Evolutionary conservation across 176 grass and related monocot species (phyloP).

Genomic region (Sorghum bicolor): Sorghum_bicolor_NCBIv3 NC_012877.2:5528001-5528500

Average conservation of each 20-base stretch:
- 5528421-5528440: constrained; percentile 49
- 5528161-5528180: constrained; percentile 66
- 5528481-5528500: neutral
- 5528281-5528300: constrained; percentile 29
- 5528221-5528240: constrained; percentile 44
- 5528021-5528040: neutral
- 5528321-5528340: constrained; percentile 55
- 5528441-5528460: constrained; percentile 22
- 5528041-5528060: neutral
- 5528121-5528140: constrained; percentile 46
- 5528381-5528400: constrained; percentile 69
- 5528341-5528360: constrained; percentile 60
- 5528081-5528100: constrained; percentile 12
- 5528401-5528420: constrained; percentile 59
- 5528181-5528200: constrained; percentile 68
- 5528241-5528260: constrained; percentile 70
- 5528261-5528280: constrained; percentile 23
- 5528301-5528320: constrained; percentile 43
- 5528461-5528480: constrained; percentile 18
- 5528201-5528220: constrained; percentile 62
- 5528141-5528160: constrained; percentile 52
- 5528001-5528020: neutral
- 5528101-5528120: constrained; percentile 57
- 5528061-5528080: neutral
- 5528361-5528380: constrained; percentile 61